Conservation (phyloP, 805 yeast genomes). For the Babjeviella inositovora region DNA sequence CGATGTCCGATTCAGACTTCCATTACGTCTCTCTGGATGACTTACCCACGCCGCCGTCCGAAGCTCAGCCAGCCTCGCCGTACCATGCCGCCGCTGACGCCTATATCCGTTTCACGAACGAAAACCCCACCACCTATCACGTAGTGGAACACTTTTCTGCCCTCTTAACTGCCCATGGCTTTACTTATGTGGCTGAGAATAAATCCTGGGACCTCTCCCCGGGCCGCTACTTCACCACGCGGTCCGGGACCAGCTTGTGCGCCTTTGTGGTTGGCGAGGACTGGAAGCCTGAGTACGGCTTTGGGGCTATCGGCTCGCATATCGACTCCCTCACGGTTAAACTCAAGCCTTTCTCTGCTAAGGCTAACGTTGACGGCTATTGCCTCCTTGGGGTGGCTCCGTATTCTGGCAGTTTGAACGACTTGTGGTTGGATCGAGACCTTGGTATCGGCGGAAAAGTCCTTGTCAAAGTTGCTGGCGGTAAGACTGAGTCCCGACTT, state of each 20-base stretch:
- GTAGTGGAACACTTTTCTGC: conserved; percentile 36
- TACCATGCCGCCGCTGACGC: too few species aligned
- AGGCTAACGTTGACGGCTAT: conserved; percentile 53
- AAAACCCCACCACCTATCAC: conserved; percentile 64
- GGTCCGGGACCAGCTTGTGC: conserved; percentile 52
- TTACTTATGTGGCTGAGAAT: conserved; percentile 49
- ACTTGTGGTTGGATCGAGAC: conserved; percentile 74
- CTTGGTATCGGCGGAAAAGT: conserved; percentile 74
- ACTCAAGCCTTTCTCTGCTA: conserved; percentile 59
- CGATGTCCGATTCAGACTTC: too few species aligned
- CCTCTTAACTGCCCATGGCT: conserved; percentile 41
- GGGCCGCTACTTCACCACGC: conserved; percentile 48
- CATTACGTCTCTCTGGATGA: too few species aligned
- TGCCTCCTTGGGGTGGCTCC: conserved; percentile 74
- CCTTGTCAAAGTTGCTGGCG: conserved; percentile 25
- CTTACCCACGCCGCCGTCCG: too few species aligned
- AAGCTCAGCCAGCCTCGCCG: too few species aligned
- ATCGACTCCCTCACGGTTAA: conserved; percentile 55
- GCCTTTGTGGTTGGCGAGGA: conserved; percentile 57
- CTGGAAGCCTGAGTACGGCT: conserved; percentile 51
- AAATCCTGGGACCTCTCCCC: conserved; percentile 28
- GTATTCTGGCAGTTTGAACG: conserved; percentile 55
- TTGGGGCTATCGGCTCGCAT: conserved; percentile 63
- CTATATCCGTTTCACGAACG: conserved; percentile 60
- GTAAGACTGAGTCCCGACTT: conserved; percentile 21